phyloP scores from a whole-genome alignment of 2,329 filamentous ascomycete genomes.

The Alternaria triticimaculans region DNA sequence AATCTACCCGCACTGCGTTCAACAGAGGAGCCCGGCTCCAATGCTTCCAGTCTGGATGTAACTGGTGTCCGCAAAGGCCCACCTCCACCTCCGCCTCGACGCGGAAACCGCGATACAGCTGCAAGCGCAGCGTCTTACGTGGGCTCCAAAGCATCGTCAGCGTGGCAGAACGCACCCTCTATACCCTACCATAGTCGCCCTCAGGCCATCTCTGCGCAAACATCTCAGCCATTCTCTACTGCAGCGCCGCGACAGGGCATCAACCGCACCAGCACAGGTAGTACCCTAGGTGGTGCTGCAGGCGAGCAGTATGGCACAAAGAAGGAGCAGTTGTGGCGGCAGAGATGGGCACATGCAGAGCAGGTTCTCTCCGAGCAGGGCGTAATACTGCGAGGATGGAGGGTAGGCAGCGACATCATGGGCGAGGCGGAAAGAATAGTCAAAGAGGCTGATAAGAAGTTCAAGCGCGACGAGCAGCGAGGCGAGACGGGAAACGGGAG shows the following conservation, averaged over 20 bases:
- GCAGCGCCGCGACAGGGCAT: conserved; percentile 25
- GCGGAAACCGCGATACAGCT: conserved; percentile 47
- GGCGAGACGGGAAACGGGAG: neutral
- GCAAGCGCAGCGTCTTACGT: conserved; percentile 48
- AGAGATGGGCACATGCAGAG: conserved; percentile 70
- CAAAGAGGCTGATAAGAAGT: conserved; percentile 57
- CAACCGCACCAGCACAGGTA: conserved; percentile 34
- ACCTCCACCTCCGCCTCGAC: conserved; percentile 47
- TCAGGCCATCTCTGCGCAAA: conserved; percentile 22
- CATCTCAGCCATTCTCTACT: conserved; percentile 38
- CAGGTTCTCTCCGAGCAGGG: conserved; percentile 67
- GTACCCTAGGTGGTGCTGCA: conserved; percentile 29
- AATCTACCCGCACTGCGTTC: conserved; percentile 45
- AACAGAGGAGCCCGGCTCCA: conserved; percentile 19
- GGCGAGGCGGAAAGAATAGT: conserved; percentile 71
- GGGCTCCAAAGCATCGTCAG: conserved; percentile 43
- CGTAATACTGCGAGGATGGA: conserved; percentile 75
- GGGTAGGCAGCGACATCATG: conserved; percentile 72
- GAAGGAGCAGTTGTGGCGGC: conserved; percentile 75
- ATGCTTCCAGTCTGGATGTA: conserved; percentile 17
- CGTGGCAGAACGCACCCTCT: conserved; percentile 45
- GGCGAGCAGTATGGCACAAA: conserved; percentile 60
- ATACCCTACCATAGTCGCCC: conserved; percentile 36
- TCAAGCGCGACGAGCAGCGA: conserved; percentile 6
- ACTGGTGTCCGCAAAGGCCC: conserved; percentile 27